phyloP scores from a whole-genome alignment of 2,329 filamentous ascomycete species.

The Diaporthe caulivora region DNA sequence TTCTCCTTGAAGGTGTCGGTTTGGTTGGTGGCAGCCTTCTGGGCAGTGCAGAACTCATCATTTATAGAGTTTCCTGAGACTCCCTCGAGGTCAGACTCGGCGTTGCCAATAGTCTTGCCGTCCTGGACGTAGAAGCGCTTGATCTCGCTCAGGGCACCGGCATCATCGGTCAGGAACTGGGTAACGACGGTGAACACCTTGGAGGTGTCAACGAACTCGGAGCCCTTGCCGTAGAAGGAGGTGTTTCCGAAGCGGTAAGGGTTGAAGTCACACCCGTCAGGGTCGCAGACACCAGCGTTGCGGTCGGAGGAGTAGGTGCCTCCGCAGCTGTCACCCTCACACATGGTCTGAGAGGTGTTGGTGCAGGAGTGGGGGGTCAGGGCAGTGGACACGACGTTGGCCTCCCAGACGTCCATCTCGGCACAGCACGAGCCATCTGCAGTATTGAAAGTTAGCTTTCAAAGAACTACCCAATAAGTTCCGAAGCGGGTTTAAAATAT shows the following conservation, averaged over 20 bases:
- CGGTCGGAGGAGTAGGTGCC: conserved; percentile 65
- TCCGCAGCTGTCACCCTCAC: conserved; percentile 64
- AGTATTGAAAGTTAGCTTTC: too few relatives aligned
- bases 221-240: conserved; percentile 70
- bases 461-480: too few relatives aligned
- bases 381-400: conserved; percentile 74
- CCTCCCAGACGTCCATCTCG: conserved; percentile 74
- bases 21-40: conserved; percentile 70
- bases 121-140: conserved; percentile 75
- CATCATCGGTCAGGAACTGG: conserved; percentile 66
- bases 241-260: conserved; percentile 74
- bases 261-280: conserved; percentile 80
- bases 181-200: conserved; percentile 75
- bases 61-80: conserved; percentile 64
- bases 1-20: conserved; percentile 63
- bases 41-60: conserved; percentile 66
- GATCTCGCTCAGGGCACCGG: conserved; percentile 70
- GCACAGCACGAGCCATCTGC: conserved; percentile 70
- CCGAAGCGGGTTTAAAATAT: too few relatives aligned
- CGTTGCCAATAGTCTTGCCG: conserved; percentile 69
- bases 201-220: conserved; percentile 68
- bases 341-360: conserved; percentile 61
- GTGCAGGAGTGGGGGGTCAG: conserved; percentile 76
- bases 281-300: conserved; percentile 74
- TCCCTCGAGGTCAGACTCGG: conserved; percentile 54